Evolutionary conservation across 2,329 filamentous ascomycete species (phyloP), one percentile per base, ranked within the genome.

Genomic region (Metarhizium anisopliae): DNA sequence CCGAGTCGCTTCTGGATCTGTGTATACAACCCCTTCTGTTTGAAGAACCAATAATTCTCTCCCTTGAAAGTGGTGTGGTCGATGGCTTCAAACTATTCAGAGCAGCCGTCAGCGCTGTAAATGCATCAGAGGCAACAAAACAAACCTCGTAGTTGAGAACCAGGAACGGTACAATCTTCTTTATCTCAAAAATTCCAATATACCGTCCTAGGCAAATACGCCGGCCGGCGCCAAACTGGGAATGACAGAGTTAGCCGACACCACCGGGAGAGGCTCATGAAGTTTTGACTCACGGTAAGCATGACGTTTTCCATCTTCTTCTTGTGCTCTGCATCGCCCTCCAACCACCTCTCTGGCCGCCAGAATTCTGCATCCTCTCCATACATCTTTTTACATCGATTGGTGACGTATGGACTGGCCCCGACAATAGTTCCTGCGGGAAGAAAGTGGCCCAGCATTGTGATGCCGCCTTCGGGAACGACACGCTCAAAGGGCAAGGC

Each of bases 141-240:
- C 61, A 59, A 51, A 68, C 65, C 40, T 67, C 59, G 45, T 67
- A 67, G 42, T 61, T 61, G 16, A 65, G 36, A n/a, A 66, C 36
- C 4, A 67, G 53, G 36, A 62, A 61, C 0, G 65, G 55, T 4
- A 68, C 47, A 6, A 68, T 32, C 57, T 68, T 68, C 52, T 66
- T 66, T 20, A 68, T 52, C 52, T 68, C 66, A 10, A 68, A 47
- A 16, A 67, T 60, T 7, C 60, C 65, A 30, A 68, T 51, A 49
- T 65, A 57, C 30, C 59, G 61, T 10, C 64, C 64, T 6, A 65
- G 54, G 54, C 64, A 66, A 20, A 65, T 58, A 4, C 64, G 61
- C n/a, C 60, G 52, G 2, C 64, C 64, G 43, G 62, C 60, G 25
- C 61, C 61, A 45, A 63, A 65, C 63, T 64, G 25, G 2, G 1